A percentile compares a stretch with the other conserved stretches of the same genome.
Evolutionary conservation across 1,284 basidiomycete genomes (phyloP).

Genomic region (Pascua sp.): DNA sequence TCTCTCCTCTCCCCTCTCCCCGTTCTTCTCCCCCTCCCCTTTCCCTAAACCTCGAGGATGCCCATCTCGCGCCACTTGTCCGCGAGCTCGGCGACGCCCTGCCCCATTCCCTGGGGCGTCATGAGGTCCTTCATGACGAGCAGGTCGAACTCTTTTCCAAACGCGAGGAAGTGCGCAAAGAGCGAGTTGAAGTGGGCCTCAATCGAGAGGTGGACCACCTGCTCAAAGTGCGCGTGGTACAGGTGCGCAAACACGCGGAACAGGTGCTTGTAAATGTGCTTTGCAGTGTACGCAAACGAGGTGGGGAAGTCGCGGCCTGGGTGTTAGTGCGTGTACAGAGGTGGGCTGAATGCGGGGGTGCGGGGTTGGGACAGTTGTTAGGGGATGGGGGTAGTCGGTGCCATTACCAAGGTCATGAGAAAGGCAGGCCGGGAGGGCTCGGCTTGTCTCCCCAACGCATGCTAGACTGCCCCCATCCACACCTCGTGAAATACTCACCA

Average conservation of each 20-base stretch:
- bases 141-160: constrained; percentile 76
- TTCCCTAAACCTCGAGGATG: constrained; percentile 56
- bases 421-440: not conserved
- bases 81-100: constrained; percentile 71
- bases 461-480: not conserved
- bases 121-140: constrained; percentile 73
- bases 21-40: not conserved
- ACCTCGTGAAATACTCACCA: constrained; percentile 57
- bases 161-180: constrained; percentile 94
- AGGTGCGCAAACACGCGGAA: constrained; percentile 96
- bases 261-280: constrained; percentile 95
- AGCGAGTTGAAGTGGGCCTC: constrained; percentile 98
- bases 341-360: not conserved
- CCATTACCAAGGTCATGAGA: not conserved
- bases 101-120: constrained; percentile 51
- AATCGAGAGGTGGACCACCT: constrained; percentile 84
- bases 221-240: constrained; percentile 90
- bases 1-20: not conserved
- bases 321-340: constrained; percentile 2
- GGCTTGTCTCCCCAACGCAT: not conserved
- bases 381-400: no score
- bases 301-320: constrained; percentile 85
- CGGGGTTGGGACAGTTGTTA: no score
- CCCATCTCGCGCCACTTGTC: constrained; percentile 86
- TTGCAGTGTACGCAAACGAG: constrained; percentile 85